Percentiles rank a stretch among this genome's conserved stretches.
phyloP scores from a whole-genome alignment of 306 rosid genomes.

The Canavalia gladiata region DNA sequence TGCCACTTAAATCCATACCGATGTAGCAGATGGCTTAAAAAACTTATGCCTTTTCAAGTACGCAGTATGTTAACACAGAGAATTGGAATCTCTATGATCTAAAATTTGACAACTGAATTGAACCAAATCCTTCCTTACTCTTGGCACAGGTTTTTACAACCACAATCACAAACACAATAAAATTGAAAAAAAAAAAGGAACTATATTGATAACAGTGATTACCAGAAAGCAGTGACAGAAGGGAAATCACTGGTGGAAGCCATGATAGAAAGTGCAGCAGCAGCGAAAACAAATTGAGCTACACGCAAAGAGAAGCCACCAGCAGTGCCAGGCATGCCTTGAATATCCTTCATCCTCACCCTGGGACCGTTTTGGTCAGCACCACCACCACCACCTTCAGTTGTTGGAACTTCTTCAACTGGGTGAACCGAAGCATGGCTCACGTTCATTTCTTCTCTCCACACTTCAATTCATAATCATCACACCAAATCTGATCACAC shows the following conservation, averaged over 20 bases:
- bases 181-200: not conserved
- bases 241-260: constrained; percentile 84
- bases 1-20: constrained; percentile 23
- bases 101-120: constrained; percentile 4
- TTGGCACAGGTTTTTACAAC: constrained; percentile 1
- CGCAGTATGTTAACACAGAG: not conserved
- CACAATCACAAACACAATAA: constrained; percentile 19
- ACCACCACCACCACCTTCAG: constrained; percentile 52
- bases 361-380: constrained; percentile 59
- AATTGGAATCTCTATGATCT: constrained; percentile 35
- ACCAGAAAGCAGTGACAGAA: constrained; percentile 94
- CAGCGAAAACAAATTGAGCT: constrained; percentile 71
- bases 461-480: constrained; percentile 64
- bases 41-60: constrained; percentile 2
- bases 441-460: constrained; percentile 75
- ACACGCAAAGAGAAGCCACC: constrained; percentile 78
- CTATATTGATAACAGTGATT: not conserved
- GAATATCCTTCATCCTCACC: constrained; percentile 84
- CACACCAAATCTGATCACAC: constrained; percentile 46
- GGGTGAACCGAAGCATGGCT: constrained; percentile 95
- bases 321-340: constrained; percentile 95
- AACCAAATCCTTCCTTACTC: constrained; percentile 7
- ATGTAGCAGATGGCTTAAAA: not conserved
- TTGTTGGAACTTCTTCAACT: constrained; percentile 66
- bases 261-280: constrained; percentile 81